Evolutionary conservation across 495 filamentous ascomycete genomes (phyloP).

Genomic region (Cryomyces minteri): DNA sequence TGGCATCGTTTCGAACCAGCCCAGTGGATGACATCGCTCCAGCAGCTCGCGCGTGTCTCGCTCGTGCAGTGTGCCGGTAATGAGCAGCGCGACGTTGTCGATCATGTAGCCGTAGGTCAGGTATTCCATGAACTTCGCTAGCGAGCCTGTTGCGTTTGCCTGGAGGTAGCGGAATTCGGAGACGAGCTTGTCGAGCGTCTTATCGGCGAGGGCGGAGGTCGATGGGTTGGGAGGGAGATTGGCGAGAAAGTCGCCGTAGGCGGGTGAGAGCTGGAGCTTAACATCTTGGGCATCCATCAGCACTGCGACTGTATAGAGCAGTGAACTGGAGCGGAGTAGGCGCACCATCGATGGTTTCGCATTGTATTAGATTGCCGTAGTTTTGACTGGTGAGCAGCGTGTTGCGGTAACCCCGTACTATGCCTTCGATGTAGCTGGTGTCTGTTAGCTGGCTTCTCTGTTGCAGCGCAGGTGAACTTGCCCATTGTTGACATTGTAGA

Average conservation of each 20-base stretch:
- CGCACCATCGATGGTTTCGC: constrained; percentile 93
- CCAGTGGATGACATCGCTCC: constrained; percentile 89
- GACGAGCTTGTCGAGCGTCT: constrained; percentile 94
- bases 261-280: constrained; percentile 87
- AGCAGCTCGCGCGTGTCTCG: constrained; percentile 91
- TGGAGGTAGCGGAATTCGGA: constrained; percentile 93
- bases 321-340: background rate
- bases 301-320: too few species aligned
- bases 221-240: constrained; percentile 92
- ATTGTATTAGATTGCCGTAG: constrained; percentile 94
- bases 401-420: constrained; percentile 94
- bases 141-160: constrained; percentile 74
- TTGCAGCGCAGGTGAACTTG: constrained; percentile 20
- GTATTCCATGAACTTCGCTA: constrained; percentile 91
- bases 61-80: constrained; percentile 95
- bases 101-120: constrained; percentile 99
- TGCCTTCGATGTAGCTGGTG: constrained; percentile 80
- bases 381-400: constrained; percentile 74
- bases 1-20: constrained; percentile 98
- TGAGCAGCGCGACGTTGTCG: constrained; percentile 95
- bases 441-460: background rate
- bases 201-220: constrained; percentile 82
- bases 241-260: constrained; percentile 94
- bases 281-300: constrained; percentile 42
- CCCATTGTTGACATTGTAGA: constrained; percentile 93